Percentiles rank a stretch among this genome's conserved stretches.
These are phyloP conservation scores for Globisporangium perplexum DNA, from an alignment of 352 stramenopile species.

Conservation along the genomic window DNA sequence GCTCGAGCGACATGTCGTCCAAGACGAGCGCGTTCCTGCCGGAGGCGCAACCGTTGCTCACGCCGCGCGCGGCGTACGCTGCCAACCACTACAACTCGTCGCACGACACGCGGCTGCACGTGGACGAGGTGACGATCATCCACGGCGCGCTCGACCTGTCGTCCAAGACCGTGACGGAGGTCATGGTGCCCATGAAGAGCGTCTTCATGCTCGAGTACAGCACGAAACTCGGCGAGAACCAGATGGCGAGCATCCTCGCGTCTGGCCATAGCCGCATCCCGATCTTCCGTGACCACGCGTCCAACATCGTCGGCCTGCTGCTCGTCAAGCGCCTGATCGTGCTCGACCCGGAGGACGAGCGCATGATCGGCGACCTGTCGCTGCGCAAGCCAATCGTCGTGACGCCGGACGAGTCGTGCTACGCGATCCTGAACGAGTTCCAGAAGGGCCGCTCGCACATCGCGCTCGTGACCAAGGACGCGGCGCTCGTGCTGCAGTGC, in stretches of 20 bases:
- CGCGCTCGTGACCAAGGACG: slow-evolving; percentile 66
- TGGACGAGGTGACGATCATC: slow-evolving; percentile 91
- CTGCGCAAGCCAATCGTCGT: slow-evolving; percentile 82
- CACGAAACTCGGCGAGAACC: slow-evolving; percentile 65
- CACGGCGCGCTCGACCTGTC: slow-evolving; percentile 87
- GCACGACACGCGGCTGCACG: slow-evolving; percentile 43
- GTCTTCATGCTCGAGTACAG: slow-evolving; percentile 84
- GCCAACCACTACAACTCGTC: slow-evolving; percentile 26
- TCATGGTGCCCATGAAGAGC: slow-evolving; percentile 82
- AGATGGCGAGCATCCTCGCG: slow-evolving; percentile 80
- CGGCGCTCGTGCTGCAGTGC: slow-evolving; percentile 39
- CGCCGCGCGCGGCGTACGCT: slow-evolving; percentile 17
- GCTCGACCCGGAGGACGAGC: slow-evolving; percentile 72
- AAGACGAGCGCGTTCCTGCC: slow-evolving; percentile 11
- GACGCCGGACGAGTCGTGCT: slow-evolving; percentile 71
- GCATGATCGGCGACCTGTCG: slow-evolving; percentile 50
- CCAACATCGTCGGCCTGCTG: slow-evolving; percentile 80
- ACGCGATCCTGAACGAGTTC: slow-evolving; percentile 89
- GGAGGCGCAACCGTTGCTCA: slow-evolving; percentile 19
- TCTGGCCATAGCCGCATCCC: slow-evolving; percentile 87
- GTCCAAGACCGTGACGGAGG: slow-evolving; percentile 79
- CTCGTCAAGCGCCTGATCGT: slow-evolving; percentile 90
- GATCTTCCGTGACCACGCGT: slow-evolving; percentile 69
- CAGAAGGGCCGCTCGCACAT: slow-evolving; percentile 86
- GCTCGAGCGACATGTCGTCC: too few relatives aligned